A percentile compares a stretch with the other conserved stretches of the same genome.
These are phyloP conservation scores for Margaritispora aquatica DNA, from an alignment of 495 filamentous ascomycete genomes.

Conservation along the genomic window DNA sequence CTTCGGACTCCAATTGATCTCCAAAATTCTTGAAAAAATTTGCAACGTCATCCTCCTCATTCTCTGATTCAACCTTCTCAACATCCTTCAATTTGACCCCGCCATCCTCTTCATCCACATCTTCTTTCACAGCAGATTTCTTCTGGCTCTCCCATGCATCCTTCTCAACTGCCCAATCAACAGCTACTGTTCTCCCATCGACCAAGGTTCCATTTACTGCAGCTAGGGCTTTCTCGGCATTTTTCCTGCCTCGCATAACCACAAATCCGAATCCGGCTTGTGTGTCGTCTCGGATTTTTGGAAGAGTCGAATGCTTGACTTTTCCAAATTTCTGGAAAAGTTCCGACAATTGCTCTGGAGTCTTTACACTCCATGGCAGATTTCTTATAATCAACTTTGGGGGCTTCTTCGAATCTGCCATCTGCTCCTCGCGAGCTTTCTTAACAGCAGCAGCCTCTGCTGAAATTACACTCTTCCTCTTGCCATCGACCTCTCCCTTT, in stretches of 20 bases:
- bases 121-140: constrained; percentile 9
- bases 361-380: constrained; percentile 92
- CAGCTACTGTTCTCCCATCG: constrained; percentile 79
- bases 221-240: constrained; percentile 84
- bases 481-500: constrained; percentile 33
- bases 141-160: constrained; percentile 65
- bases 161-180: constrained; percentile 96
- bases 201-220: constrained; percentile 83
- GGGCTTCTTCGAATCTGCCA: constrained; percentile 48
- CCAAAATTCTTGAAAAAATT: constrained; percentile 31
- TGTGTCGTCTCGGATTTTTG: constrained; percentile 56
- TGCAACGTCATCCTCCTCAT: constrained; percentile 39
- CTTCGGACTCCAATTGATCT: constrained; percentile 37
- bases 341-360: constrained; percentile 64
- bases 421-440: constrained; percentile 47
- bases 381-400: constrained; percentile 93
- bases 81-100: constrained; percentile 27
- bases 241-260: constrained; percentile 77
- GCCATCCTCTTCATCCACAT: constrained; percentile 9
- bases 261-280: constrained; percentile 90
- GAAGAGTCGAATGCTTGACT: constrained; percentile 74
- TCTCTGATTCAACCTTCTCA: constrained; percentile 17
- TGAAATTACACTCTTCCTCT: constrained; percentile 41
- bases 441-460: constrained; percentile 46
- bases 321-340: constrained; percentile 87